Evolutionary conservation across 441 rosid genomes (phyloP), one percentile per base, ranked within the genome.

Genomic region (Erodium trifolium): DNA sequence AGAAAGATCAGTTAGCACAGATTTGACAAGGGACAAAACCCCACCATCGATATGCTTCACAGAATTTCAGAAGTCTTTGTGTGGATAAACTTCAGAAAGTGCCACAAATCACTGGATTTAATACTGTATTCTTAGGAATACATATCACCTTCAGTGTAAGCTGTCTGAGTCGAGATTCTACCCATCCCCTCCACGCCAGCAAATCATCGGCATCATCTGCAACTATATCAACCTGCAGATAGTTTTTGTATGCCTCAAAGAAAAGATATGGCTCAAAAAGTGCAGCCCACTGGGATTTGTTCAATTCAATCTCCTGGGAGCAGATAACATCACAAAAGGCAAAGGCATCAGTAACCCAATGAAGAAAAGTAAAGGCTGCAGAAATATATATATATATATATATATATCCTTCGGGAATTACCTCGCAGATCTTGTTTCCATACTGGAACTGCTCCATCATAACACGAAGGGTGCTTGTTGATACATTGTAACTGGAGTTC

Each of bases 401-500:
- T 14, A 59, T 18, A 59, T 19, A 18, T 11, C 27, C 29, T 19
- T 18, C 18, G 8, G 63, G 29, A 8, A 59, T 70, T 75, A 88
- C 93, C 88, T 77, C 81, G 6, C 93, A 84, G 29, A 77, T 82
- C 70, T 68, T 78, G 85, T 86, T 86, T 68, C 89, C 93, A 57
- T 65, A 78, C 68, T 78, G 80, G 77, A 88, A 88, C 73, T 88
- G 89, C 68, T 88, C 93, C 84, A 79, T 76, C 89, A 86, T 86
- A 59, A 84, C 87, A 27, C 87, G 85, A 8, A 79, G 79, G 45
- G 89, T 88, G 70, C 93, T 88, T 19, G 78, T 70, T 13, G 91
- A 86, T 55, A 88, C 93, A 39, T 88, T 88, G 67, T 88, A 86
- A 78, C 93, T 88, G 73, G 93, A 86, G 73, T 88, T 88, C 91